phyloP scores from a whole-genome alignment of 2,329 filamentous ascomycete genomes.

The Diaporthe vexans region DNA sequence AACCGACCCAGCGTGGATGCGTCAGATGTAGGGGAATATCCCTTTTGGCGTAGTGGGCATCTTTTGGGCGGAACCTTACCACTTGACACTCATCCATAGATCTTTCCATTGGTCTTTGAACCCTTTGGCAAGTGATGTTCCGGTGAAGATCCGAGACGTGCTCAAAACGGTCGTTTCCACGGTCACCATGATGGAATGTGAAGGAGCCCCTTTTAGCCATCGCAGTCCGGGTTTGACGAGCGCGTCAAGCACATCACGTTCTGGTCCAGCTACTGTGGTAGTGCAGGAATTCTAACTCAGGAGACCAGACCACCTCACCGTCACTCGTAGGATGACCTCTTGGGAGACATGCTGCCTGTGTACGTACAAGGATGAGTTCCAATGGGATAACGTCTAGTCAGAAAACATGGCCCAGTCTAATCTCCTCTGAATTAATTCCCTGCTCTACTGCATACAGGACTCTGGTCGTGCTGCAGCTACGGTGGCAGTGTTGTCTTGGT shows the following conservation, averaged over 20 bases:
- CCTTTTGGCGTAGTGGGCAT: too few relatives aligned
- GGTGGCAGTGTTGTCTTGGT: neutral
- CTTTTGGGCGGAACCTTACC: too few relatives aligned
- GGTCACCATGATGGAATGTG: neutral
- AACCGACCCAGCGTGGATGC: too few relatives aligned
- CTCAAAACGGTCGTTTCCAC: neutral
- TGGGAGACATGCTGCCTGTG: neutral
- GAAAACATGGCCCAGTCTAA: too few relatives aligned
- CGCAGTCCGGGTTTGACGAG: conserved; percentile 1
- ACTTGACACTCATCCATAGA: neutral
- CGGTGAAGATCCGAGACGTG: neutral
- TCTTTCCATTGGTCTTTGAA: neutral
- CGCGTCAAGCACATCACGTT: conserved; percentile 15
- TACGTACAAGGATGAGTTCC: too few relatives aligned
- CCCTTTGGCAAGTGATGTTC: neutral
- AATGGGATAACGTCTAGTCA: neutral
- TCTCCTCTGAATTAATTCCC: neutral
- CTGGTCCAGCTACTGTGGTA: neutral
- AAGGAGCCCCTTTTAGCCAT: neutral
- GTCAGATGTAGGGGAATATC: too few relatives aligned
- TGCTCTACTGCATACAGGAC: too few relatives aligned
- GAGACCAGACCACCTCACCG: neutral
- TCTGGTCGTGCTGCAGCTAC: too few relatives aligned
- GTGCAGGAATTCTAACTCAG: neutral
- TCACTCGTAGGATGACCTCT: neutral